Evolutionary conservation across 768 basidiomycete genomes (phyloP), one percentile per base, ranked within the genome.

Genomic region (Hericium erinaceus): DNA sequence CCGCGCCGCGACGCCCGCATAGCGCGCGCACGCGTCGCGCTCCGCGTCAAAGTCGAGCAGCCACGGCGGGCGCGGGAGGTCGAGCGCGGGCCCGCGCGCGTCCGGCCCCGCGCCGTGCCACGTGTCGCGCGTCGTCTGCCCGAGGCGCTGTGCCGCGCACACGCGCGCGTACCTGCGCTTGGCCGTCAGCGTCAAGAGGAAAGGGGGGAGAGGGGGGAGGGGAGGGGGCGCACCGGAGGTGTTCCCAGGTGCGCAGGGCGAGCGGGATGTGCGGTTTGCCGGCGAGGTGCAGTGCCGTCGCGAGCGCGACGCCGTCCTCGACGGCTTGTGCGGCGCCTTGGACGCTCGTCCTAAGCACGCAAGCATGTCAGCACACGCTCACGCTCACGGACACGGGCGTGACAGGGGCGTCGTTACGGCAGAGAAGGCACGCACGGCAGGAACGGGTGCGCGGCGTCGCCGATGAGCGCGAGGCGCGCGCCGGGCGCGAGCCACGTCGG

Each of bases 401-500:
- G 28, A 33, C 28, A 33, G 28, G 28, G 28, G 28, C 28, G 49
- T 10, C 49, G 49, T 50, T 20, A 50, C 28, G n/a, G 40, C 39
- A 24, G 28, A 39, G 39, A n/a, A 20, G 52, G 48, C 28, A 57
- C 54, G 37, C 39, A 65, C 68, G 70, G 66, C 6, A 70, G 64
- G 58, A 67, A 69, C 24, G 67, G 59, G 61, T 70, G 72, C 41
- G 68, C 64, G 22, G 65, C 64, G 55, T 72, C 64, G 11, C 70
- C 70, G 48, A 68, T 65, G 40, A 71, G 57, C 11, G 59, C 49
- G 10, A 68, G 56, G n/a, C 59, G 58, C 13, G 62, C 65, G 41
- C 58, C 52, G 51, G 57, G 60, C 55, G 62, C 65, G 40, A 68
- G 60, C 57, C 68, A 71, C 3, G 60, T 63, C 10, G 64, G 66